phyloP scores from a whole-genome alignment of 2,329 filamentous ascomycete species.

The Simplicillium aogashimaense region DNA sequence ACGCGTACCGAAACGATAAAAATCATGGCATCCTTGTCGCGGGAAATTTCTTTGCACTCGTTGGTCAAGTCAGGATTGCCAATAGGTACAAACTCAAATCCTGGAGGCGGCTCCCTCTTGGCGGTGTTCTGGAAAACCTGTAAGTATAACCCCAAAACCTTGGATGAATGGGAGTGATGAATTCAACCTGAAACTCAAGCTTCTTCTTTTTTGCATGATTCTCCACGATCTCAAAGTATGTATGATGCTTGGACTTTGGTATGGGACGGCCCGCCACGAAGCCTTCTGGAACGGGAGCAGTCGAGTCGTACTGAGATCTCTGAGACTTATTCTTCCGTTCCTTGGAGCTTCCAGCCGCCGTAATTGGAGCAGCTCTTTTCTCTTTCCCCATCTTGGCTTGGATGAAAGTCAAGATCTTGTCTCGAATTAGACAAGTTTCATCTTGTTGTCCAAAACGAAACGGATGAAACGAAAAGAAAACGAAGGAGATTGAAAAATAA shows the following conservation, averaged over 20 bases:
- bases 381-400: too few species aligned
- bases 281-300: constrained; percentile 20
- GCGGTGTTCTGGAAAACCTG: constrained; percentile 38
- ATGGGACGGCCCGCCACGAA: constrained; percentile 27
- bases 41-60: constrained; percentile 54
- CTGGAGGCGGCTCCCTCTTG: constrained; percentile 42
- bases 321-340: constrained; percentile 23
- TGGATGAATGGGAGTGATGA: background rate
- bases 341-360: constrained; percentile 21
- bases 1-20: constrained; percentile 54
- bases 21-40: constrained; percentile 51
- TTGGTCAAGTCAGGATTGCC: constrained; percentile 51
- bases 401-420: background rate
- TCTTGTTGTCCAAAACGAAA: too few species aligned
- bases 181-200: constrained; percentile 47
- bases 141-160: constrained; percentile 1
- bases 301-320: constrained; percentile 21
- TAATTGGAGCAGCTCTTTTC: constrained; percentile 16
- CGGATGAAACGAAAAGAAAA: too few species aligned
- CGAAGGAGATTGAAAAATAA: too few species aligned
- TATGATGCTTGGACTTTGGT: constrained; percentile 45
- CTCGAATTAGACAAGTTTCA: background rate
- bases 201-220: constrained; percentile 57
- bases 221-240: constrained; percentile 55
- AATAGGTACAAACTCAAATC: constrained; percentile 52